Conservation (phyloP, 1,139 yeast species). For the Hansenula sp. region DNA sequence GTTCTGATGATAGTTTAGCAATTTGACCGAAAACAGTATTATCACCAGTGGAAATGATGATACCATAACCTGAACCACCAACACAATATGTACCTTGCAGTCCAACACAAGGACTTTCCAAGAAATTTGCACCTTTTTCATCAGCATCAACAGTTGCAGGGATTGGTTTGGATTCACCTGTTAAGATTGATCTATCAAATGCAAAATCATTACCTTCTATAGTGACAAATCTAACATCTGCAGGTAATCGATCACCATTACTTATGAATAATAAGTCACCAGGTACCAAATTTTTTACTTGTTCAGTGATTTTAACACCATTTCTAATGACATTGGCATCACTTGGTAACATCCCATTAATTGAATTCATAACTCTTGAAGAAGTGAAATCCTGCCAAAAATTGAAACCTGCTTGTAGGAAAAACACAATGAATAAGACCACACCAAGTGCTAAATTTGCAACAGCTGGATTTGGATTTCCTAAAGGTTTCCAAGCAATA, state of each 20-base stretch:
- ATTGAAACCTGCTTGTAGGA: slow-evolving; percentile 46
- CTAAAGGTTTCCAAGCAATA: slow-evolving; percentile 48
- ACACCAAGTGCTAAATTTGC: slow-evolving; percentile 45
- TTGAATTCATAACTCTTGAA: slow-evolving; percentile 47
- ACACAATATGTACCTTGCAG: slow-evolving; percentile 48
- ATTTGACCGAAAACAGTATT: slow-evolving; percentile 47
- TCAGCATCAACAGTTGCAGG: slow-evolving; percentile 36
- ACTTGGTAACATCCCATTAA: slow-evolving; percentile 40
- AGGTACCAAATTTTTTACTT: slow-evolving; percentile 43
- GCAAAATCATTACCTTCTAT: slow-evolving; percentile 36
- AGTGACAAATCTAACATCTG: slow-evolving; percentile 39
- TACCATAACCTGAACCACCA: slow-evolving; percentile 44
- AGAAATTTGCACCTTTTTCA: slow-evolving; percentile 31
- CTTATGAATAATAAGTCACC: slow-evolving; percentile 44
- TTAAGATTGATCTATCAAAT: slow-evolving; percentile 49
- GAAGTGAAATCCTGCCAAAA: slow-evolving; percentile 49
- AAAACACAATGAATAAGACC: slow-evolving; percentile 39
- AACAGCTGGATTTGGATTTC: slow-evolving; percentile 41
- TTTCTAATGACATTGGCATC: slow-evolving; percentile 40
- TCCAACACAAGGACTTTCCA: slow-evolving; percentile 43
- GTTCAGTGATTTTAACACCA: slow-evolving; percentile 32
- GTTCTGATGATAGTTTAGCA: slow-evolving; percentile 38
- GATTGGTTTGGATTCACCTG: slow-evolving; percentile 50
- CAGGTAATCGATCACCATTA: slow-evolving; percentile 48
- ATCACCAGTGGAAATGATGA: slow-evolving; percentile 44